These are phyloP conservation scores for Tetrastigma voinierianum DNA, from an alignment of 164 flowering plant genomes.

Conservation along the genomic window DNA sequence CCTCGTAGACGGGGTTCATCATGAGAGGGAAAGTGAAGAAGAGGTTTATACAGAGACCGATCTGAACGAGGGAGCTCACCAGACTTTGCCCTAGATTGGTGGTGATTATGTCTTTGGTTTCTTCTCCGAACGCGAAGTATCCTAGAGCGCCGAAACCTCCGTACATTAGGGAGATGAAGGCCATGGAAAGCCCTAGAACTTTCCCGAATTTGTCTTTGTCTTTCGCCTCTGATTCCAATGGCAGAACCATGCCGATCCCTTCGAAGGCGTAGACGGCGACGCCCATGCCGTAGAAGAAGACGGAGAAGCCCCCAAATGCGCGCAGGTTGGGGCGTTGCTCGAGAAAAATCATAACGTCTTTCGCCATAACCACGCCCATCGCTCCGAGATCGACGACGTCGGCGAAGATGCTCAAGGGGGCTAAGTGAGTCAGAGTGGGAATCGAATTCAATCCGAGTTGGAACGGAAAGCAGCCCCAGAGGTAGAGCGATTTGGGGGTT, in stretches of 20 bases:
- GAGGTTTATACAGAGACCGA: constrained; percentile 73
- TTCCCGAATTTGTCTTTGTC: constrained; percentile 67
- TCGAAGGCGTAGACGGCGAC: constrained; percentile 83
- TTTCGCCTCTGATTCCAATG: constrained; percentile 68
- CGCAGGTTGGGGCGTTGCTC: constrained; percentile 29
- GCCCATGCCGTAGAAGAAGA: constrained; percentile 72
- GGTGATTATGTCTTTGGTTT: constrained; percentile 77
- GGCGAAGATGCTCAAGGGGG: constrained; percentile 92
- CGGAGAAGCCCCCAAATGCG: constrained; percentile 64
- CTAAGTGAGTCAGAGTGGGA: constrained; percentile 72
- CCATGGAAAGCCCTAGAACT: constrained; percentile 54
- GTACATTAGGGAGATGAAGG: constrained; percentile 54
- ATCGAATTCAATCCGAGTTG: constrained; percentile 82
- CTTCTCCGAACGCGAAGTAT: constrained; percentile 79
- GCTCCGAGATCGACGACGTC: constrained; percentile 86
- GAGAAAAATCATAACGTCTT: constrained; percentile 48
- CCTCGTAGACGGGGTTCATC: constrained; percentile 96
- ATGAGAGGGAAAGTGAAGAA: constrained; percentile 83
- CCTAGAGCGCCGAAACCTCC: constrained; percentile 74
- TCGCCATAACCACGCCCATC: constrained; percentile 77
- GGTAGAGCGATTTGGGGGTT: constrained; percentile 36
- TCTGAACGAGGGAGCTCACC: constrained; percentile 62
- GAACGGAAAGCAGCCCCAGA: constrained; percentile 77
- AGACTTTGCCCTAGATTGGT: constrained; percentile 65
- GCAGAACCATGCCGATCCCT: constrained; percentile 85